Percentiles rank a stretch among this genome's conserved stretches.
phyloP scores from a whole-genome alignment of 2,329 filamentous ascomycete genomes.

The Aspergillus vadensis region DNA sequence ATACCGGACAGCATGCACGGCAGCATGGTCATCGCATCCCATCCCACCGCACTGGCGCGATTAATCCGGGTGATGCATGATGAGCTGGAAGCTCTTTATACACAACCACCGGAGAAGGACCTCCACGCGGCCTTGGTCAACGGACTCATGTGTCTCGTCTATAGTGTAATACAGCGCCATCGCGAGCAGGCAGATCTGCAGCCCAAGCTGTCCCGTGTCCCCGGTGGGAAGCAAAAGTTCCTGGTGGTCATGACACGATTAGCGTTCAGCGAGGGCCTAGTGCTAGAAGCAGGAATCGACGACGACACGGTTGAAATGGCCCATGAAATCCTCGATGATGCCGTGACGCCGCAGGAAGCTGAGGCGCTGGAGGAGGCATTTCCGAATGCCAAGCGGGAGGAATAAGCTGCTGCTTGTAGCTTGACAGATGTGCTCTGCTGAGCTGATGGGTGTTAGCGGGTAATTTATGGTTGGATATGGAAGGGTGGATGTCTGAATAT shows the following conservation, averaged over 20 bases:
- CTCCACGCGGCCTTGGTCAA: constrained; percentile 59
- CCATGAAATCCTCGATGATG: constrained; percentile 76
- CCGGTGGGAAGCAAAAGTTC: constrained; percentile 78
- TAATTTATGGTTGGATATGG: too few species aligned
- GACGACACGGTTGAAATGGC: constrained; percentile 79
- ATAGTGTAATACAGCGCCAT: constrained; percentile 62
- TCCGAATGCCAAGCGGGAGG: constrained; percentile 38
- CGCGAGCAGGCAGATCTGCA: constrained; percentile 67
- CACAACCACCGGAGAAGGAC: constrained; percentile 48
- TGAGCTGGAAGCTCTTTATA: constrained; percentile 65
- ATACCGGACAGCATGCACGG: constrained; percentile 65
- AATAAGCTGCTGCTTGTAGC: constrained; percentile 6
- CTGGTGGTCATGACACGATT: constrained; percentile 77
- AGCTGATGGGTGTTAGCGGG: too few species aligned
- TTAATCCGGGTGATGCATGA: constrained; percentile 76
- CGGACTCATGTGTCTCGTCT: constrained; percentile 61
- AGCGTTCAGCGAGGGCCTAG: constrained; percentile 79
- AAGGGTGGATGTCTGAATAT: too few species aligned
- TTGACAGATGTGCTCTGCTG: too few species aligned
- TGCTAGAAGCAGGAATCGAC: constrained; percentile 75
- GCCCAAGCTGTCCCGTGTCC: constrained; percentile 68
- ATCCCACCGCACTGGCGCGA: constrained; percentile 71
- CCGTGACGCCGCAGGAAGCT: constrained; percentile 77
- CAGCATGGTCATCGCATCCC: constrained; percentile 64
- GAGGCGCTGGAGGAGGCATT: constrained; percentile 59